A percentile compares a stretch with the other conserved stretches of the same genome.
These are phyloP conservation scores for Cryptococcus maquisensis DNA, from an alignment of 1,284 basidiomycete genomes.

Conservation along the genomic window DNA sequence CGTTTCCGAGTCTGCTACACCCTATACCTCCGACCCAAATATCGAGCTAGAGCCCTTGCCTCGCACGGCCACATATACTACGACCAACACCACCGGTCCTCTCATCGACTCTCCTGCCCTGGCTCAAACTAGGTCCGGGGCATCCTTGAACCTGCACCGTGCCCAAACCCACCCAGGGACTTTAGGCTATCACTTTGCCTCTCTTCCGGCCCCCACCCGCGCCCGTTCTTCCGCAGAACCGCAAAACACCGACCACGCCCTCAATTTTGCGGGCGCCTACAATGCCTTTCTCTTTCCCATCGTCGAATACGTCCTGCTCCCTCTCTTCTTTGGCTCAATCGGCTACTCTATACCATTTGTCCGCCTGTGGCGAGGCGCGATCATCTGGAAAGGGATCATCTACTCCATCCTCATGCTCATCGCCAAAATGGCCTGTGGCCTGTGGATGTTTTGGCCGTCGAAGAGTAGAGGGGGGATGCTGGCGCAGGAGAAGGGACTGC, in stretches of 20 bases:
- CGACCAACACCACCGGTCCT: not conserved
- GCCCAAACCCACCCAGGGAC: not conserved
- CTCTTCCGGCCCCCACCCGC: not conserved
- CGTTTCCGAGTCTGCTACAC: constrained; percentile 8
- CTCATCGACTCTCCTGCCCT: not conserved
- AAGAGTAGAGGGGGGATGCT: constrained; percentile 5
- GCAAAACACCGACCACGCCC: not conserved
- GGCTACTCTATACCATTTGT: constrained; percentile 57
- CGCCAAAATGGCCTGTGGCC: constrained; percentile 51
- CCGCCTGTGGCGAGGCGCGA: constrained; percentile 50
- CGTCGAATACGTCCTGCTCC: constrained; percentile 50
- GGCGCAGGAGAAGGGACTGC: not conserved
- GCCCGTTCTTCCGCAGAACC: not conserved
- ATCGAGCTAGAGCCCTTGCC: not conserved
- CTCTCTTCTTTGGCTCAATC: constrained; percentile 58
- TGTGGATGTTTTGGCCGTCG: constrained; percentile 39
- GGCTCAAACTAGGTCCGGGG: not conserved
- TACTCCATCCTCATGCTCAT: constrained; percentile 54
- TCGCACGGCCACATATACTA: not conserved
- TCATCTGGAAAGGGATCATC: constrained; percentile 56
- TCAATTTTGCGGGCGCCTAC: not conserved
- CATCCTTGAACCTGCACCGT: not conserved
- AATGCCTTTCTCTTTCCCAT: constrained; percentile 37
- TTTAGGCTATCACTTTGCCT: not conserved
- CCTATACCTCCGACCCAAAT: not conserved